Conservation (phyloP, 352 stramenopile species). For the Peronospora tabacina region DNA sequence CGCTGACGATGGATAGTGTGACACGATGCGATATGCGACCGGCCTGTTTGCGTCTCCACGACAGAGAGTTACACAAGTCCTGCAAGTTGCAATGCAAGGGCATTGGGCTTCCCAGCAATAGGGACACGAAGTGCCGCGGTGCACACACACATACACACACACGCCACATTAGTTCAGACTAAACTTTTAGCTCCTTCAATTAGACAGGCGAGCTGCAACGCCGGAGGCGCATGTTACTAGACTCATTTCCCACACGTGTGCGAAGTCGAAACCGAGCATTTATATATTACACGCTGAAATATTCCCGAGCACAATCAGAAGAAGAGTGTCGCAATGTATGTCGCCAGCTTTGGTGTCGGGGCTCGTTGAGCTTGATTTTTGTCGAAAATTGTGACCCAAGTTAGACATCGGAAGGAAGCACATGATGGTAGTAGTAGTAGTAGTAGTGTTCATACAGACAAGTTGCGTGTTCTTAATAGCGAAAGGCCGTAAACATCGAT, state of each 20-base stretch:
- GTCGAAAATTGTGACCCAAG: background rate
- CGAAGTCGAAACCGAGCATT: constrained; percentile 6
- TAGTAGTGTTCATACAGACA: no score
- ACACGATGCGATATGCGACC: constrained; percentile 16
- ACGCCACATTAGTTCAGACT: constrained; percentile 7
- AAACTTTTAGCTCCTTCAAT: background rate
- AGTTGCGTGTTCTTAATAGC: no score
- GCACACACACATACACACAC: constrained; percentile 6
- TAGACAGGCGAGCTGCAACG: constrained; percentile 14
- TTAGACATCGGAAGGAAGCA: no score
- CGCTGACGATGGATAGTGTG: constrained; percentile 21
- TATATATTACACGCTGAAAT: background rate
- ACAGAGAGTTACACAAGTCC: constrained; percentile 1
- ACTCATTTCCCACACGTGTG: constrained; percentile 1
- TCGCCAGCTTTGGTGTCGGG: no score
- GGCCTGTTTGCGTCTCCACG: constrained; percentile 21
- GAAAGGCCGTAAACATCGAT: no score
- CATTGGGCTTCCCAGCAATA: background rate
- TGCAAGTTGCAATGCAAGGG: no score
- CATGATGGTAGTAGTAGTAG: no score
- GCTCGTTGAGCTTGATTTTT: background rate
- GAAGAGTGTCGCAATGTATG: background rate
- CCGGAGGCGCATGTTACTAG: constrained; percentile 7
- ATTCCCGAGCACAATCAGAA: background rate
- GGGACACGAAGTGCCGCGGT: constrained; percentile 9